Evolutionary conservation across 106 monocot genomes (phyloP), one percentile per base, ranked within the genome.

Genomic region (Dioscorea alata): DNA sequence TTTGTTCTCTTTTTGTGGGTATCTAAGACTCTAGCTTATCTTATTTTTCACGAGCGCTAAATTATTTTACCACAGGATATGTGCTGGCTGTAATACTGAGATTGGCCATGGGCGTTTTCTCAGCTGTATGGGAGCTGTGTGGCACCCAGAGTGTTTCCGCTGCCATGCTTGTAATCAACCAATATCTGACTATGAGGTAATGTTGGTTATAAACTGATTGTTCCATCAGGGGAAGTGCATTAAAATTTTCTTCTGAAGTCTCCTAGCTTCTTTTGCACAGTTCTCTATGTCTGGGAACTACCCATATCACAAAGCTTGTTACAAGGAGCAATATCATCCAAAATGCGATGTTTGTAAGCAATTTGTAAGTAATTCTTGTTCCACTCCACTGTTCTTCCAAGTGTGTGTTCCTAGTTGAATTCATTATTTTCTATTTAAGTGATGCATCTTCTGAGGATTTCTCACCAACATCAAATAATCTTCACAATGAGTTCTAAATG

Each of bases 341-440:
- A 96, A 89, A 75, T 96, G 92, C 71, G 96, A 96, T 79, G 92
- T 94, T 25, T 90, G 94, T 75, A 83, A 83, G 35, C 74, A 85
- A 54, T 88, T 85, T 83, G 87, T 94, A 79, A 84, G 90, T 82
- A 23, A 63, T 75, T 42, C 42, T 42, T 42, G 42, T 42, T 42
- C 10, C 5, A 42, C 42, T 42, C 10, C 6, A 10, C 9, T 10
- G 42, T 6, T 42, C 42, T 42, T 42, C 10, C 42, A 42, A 42
- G 42, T 42, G 0, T 10, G 42, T 42, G 10, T 42, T 42, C 10
- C 42, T 28, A 28, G 3, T 28, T 28, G 28, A 28, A 42, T 6
- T 42, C 10, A 42, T 42, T 42, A 10, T 42, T 6, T 42, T 42
- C 28, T 28, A 28, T 28, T 42, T 8, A 42, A 42, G 9, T 6